Conservation (phyloP, 2,329 filamentous ascomycete species). For the Neocucurbitaria cava region DNA sequence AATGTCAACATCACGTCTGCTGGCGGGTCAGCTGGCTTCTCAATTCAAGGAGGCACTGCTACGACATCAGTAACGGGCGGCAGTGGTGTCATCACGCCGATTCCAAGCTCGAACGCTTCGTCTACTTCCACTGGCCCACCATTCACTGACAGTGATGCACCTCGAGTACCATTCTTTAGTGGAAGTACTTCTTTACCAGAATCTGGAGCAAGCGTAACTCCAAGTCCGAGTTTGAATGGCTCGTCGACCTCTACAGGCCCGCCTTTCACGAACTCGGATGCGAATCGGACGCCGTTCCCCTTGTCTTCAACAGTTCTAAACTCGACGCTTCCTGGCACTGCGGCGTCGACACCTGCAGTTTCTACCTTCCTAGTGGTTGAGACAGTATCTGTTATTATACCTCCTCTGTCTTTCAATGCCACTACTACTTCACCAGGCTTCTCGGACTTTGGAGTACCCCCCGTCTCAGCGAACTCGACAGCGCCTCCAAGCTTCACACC, state of each 20-base stretch:
- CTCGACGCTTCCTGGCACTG: not conserved
- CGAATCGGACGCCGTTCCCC: not conserved
- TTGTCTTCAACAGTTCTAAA: not conserved
- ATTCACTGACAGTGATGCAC: not conserved
- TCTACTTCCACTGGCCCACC: not conserved
- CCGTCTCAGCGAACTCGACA: not conserved
- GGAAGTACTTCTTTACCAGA: not conserved
- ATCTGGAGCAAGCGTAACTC: not conserved
- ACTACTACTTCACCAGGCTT: not conserved
- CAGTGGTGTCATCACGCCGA: conserved; percentile 3
- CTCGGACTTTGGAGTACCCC: not conserved
- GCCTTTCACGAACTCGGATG: not conserved
- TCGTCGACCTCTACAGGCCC: not conserved
- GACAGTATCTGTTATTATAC: not conserved
- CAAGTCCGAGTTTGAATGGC: not conserved
- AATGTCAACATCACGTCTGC: conserved; percentile 2
- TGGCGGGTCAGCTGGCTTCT: not conserved
- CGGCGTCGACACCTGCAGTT: not conserved
- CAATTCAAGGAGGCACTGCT: conserved; percentile 3
- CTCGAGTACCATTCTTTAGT: not conserved
- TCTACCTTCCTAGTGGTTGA: not conserved
- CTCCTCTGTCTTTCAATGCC: not conserved
- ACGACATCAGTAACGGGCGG: not conserved
- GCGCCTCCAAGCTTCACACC: not conserved
- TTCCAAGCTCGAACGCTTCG: not conserved